Conservation (phyloP, 352 stramenopile genomes). For the Globisporangium paroecandrum region DNA sequence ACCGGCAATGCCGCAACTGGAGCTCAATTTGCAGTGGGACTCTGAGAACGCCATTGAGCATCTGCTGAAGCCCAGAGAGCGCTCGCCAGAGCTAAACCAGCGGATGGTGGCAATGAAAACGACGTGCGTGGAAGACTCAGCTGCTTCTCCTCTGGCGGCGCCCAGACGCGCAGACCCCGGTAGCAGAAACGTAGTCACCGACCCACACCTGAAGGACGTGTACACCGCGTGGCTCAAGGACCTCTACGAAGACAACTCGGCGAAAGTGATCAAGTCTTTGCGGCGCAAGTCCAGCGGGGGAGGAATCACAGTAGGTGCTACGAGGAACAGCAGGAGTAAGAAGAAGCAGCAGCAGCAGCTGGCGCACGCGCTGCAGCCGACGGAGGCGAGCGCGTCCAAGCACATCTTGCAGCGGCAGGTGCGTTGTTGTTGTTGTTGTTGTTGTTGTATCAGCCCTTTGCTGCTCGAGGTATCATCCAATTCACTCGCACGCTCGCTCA, state of each 20-base stretch:
- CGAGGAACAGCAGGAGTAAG: slow-evolving; percentile 23
- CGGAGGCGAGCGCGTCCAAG: slow-evolving; percentile 47
- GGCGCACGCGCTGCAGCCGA: slow-evolving; percentile 43
- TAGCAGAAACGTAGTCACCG: slow-evolving; percentile 11
- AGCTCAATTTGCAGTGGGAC: no score
- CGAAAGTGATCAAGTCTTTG: slow-evolving; percentile 28
- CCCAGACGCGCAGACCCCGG: neutral
- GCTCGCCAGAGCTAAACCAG: no score
- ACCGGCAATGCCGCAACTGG: no score
- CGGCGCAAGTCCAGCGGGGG: neutral
- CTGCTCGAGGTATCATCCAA: no score
- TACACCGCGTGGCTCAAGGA: slow-evolving; percentile 42
- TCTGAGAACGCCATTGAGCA: no score
- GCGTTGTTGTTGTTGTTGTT: neutral
- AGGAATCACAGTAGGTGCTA: no score
- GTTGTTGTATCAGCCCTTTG: neutral
- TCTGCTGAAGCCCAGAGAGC: no score
- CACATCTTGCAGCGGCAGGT: slow-evolving; percentile 28
- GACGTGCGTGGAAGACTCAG: neutral
- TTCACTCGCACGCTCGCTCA: no score
- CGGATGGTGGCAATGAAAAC: neutral
- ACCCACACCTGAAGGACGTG: slow-evolving; percentile 29
- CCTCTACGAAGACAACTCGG: slow-evolving; percentile 36
- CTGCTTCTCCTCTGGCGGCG: neutral
- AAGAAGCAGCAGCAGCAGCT: slow-evolving; percentile 26